A percentile compares a stretch with the other conserved stretches of the same genome.
Evolutionary conservation across 2,329 filamentous ascomycete species (phyloP).

Genomic region (Exophiala alcalophila): DNA sequence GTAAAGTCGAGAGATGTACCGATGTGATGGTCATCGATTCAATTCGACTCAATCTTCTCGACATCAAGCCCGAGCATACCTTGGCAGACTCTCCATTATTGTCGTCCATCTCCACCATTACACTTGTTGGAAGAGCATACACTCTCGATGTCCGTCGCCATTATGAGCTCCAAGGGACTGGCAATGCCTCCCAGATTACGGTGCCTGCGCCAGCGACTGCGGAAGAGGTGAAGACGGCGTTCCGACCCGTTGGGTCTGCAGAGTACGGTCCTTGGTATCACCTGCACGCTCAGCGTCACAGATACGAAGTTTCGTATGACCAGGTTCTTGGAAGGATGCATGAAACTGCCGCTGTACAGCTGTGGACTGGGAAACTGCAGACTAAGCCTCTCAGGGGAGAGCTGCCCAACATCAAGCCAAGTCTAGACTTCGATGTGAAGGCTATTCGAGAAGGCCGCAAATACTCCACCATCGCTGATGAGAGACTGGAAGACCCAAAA

Average conservation of each 20-base stretch:
- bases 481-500: constrained; percentile 43
- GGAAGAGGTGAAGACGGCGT: constrained; percentile 37
- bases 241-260: constrained; percentile 41
- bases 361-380: constrained; percentile 29
- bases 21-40: constrained; percentile 55
- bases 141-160: constrained; percentile 35
- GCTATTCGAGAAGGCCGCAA: constrained; percentile 47
- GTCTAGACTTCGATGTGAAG: constrained; percentile 46
- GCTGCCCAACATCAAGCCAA: constrained; percentile 29
- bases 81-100: constrained; percentile 47
- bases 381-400: constrained; percentile 35
- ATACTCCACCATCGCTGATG: constrained; percentile 48
- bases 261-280: constrained; percentile 54
- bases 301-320: constrained; percentile 49
- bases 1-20: constrained; percentile 34
- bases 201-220: constrained; percentile 3
- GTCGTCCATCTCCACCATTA: constrained; percentile 46
- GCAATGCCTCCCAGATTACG: background rate
- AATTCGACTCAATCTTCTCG: constrained; percentile 51
- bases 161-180: constrained; percentile 4
- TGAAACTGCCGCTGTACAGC: constrained; percentile 48
- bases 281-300: constrained; percentile 42
- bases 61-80: constrained; percentile 48
- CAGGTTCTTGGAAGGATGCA: constrained; percentile 55
- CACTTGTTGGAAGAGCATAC: constrained; percentile 52